Evolutionary conservation across 2,329 filamentous ascomycete species (phyloP), one percentile per base, ranked within the genome.

Genomic region (Aspergillus sojae): DNA sequence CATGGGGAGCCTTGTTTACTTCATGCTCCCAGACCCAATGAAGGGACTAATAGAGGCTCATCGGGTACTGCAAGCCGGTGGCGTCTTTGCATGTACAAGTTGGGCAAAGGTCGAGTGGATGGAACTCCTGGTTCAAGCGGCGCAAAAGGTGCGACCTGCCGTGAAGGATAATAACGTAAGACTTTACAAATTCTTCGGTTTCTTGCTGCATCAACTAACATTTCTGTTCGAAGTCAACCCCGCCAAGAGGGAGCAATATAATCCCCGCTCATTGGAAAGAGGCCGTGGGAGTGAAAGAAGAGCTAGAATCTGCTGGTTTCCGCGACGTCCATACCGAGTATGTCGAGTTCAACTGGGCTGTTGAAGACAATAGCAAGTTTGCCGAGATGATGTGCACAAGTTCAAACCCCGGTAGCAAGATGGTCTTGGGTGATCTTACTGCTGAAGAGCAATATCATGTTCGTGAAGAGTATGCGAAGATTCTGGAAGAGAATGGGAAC

Each of bases 1-100:
- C 30, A 54, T 54, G 52, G 52, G 52, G 30, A 54, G 30, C 12
- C 52, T 54, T 16, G 52, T 54, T 4, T 54, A 54, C 30, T 54
- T 54, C 19, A 54, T 54, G 52, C 52, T 54, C 19, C 52, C 52
- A 5, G 52, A 54, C n/a, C 52, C 52, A 5, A 14, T 2, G 12
- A 54, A 36, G 30, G 52, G 52, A 1, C 19, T 54, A 4, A 7
- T 21, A 12, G 52, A 54, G 32, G 52, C 52, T 16, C 21, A 21
- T 54, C 52, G 52, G 4, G 52, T 36, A 16, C 30, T 36, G n/a
- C n/a, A 23, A 21, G 4, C 30, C 10, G 52, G 52, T 9, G 19
- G 52, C 21, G 52, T 36, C 30, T 54, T 54, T 23, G 52, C 52
- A 16, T 54, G 52, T 19, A 54, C 52, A 0, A 54, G 52, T 9